phyloP scores from a whole-genome alignment of 2,329 filamentous ascomycete genomes.

The Eurotiales sp. region DNA sequence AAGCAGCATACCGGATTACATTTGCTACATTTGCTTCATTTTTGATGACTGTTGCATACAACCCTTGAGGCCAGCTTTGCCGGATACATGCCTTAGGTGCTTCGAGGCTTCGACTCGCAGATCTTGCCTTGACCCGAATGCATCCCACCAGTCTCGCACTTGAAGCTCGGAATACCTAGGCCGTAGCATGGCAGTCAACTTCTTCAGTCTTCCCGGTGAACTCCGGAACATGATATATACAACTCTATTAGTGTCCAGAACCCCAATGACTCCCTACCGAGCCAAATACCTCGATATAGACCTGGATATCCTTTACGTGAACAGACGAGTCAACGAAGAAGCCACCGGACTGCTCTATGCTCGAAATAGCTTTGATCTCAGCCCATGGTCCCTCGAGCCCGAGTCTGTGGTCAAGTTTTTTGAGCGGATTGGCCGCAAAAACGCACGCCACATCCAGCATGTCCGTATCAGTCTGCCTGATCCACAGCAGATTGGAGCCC shows the following conservation, averaged over 20 bases:
- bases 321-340: background rate
- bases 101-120: no score
- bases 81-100: no score
- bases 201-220: constrained; percentile 1
- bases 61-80: no score
- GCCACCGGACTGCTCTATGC: background rate
- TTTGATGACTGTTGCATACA: no score
- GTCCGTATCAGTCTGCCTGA: background rate
- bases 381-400: background rate
- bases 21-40: no score
- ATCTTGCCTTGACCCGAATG: no score
- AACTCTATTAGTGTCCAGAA: background rate
- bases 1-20: no score
- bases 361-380: background rate
- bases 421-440: background rate
- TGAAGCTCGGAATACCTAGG: background rate
- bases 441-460: background rate
- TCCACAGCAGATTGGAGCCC: background rate
- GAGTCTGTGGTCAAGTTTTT: background rate
- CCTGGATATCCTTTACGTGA: background rate
- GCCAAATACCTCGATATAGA: background rate
- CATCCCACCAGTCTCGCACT: no score
- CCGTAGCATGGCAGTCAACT: background rate
- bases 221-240: constrained; percentile 1
- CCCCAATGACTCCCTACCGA: background rate